These are phyloP conservation scores for Eustoma russellianum DNA, from an alignment of 257 asterid species.

Conservation along the genomic window DNA sequence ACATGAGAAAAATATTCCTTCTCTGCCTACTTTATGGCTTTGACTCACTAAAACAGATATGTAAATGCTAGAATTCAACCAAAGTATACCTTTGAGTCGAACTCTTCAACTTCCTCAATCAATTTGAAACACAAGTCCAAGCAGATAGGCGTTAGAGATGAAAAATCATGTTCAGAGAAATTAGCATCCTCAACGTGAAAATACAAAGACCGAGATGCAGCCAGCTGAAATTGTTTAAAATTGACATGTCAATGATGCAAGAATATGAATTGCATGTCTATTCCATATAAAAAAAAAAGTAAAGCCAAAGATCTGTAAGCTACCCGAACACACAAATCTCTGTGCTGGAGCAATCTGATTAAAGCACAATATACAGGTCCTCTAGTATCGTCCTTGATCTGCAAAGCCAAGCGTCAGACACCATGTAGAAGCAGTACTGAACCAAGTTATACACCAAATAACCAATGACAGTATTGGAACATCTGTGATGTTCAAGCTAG, in stretches of 20 bases:
- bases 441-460: constrained; percentile 2
- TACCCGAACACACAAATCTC: constrained; percentile 94
- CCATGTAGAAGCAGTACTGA: not conserved
- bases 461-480: not conserved
- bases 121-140: constrained; percentile 88
- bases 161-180: constrained; percentile 77
- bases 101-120: constrained; percentile 86
- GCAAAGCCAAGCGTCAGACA: constrained; percentile 12
- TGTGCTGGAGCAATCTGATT: constrained; percentile 79
- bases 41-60: too few species aligned
- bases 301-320: constrained; percentile 10
- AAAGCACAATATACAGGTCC: constrained; percentile 86
- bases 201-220: constrained; percentile 85
- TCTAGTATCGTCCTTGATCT: constrained; percentile 88
- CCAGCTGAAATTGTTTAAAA: constrained; percentile 52
- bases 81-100: constrained; percentile 77
- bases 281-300: not conserved
- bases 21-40: too few species aligned
- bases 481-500: too few species aligned
- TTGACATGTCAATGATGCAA: constrained; percentile 8
- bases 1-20: too few species aligned
- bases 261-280: not conserved
- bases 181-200: constrained; percentile 92
- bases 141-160: constrained; percentile 74
- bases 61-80: not conserved